A percentile compares a stretch with the other conserved stretches of the same genome.
Conservation (phyloP, 306 rosid genomes). For the Argentina anserina region DNA sequence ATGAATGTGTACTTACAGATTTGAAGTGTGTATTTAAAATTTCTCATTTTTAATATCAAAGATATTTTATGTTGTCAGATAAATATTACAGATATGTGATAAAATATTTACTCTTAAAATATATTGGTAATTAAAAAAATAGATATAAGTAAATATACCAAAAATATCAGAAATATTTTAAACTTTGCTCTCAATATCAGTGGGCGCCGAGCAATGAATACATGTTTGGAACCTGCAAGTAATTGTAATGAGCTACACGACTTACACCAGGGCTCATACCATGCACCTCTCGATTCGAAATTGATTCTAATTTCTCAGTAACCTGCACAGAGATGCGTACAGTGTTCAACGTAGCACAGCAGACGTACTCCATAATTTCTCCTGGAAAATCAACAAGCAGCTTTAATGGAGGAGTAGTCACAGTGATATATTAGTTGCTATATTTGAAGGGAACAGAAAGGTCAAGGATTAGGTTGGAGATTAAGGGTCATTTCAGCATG, state of each 20-base stretch:
- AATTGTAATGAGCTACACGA: background rate
- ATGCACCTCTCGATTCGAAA: background rate
- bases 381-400: background rate
- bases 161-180: no score
- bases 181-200: background rate
- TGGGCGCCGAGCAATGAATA: background rate
- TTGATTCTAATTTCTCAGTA: background rate
- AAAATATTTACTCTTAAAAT: no score
- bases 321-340: background rate
- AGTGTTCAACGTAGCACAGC: background rate
- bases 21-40: no score
- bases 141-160: no score
- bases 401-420: background rate
- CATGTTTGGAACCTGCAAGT: slow-evolving; percentile 1
- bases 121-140: no score
- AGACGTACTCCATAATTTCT: background rate
- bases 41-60: no score
- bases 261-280: background rate
- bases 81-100: no score
- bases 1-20: no score
- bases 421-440: background rate
- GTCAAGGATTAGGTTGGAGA: background rate
- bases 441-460: background rate
- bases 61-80: no score
- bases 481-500: slow-evolving; percentile 21